Percentiles rank a stretch among this genome's conserved stretches.
Conservation (phyloP, 2,329 filamentous ascomycete species). For the Mariannaea sp. region DNA sequence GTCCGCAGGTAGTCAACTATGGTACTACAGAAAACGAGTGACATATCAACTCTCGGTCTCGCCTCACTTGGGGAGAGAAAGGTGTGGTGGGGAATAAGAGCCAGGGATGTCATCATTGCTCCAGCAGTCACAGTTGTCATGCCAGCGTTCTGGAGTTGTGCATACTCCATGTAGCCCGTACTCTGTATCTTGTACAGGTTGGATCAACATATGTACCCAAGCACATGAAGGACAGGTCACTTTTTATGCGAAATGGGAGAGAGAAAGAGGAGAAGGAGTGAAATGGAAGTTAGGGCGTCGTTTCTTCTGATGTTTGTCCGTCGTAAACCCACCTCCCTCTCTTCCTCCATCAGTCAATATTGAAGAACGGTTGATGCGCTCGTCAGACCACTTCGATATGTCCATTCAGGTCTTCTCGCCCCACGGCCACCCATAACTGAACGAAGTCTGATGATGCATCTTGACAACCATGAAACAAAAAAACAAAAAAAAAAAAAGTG, state of each 20-base stretch:
- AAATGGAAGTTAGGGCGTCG: no score
- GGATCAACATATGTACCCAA: neutral
- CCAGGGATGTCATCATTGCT: neutral
- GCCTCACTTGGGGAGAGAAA: slow-evolving; percentile 8
- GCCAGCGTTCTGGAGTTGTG: neutral
- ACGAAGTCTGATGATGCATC: neutral
- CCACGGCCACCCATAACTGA: neutral
- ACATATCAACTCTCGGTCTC: slow-evolving; percentile 4
- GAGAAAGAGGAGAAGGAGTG: no score
- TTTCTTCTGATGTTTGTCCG: no score
- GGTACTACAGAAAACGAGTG: slow-evolving; percentile 1
- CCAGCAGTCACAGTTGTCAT: neutral
- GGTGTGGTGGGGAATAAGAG: neutral
- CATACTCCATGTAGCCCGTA: no score
- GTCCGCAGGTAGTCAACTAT: no score
- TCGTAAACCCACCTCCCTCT: no score
- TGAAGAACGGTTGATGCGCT: neutral
- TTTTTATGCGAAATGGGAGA: slow-evolving; percentile 1
- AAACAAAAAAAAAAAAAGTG: neutral
- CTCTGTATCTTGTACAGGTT: no score
- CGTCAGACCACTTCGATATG: neutral
- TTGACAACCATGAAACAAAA: neutral
- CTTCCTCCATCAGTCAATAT: no score
- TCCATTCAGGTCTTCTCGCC: neutral
- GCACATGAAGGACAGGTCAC: neutral